Base-by-base conservation (phyloP, 176 grass and related monocot genomes). In the Lolium rigidum region DNA sequence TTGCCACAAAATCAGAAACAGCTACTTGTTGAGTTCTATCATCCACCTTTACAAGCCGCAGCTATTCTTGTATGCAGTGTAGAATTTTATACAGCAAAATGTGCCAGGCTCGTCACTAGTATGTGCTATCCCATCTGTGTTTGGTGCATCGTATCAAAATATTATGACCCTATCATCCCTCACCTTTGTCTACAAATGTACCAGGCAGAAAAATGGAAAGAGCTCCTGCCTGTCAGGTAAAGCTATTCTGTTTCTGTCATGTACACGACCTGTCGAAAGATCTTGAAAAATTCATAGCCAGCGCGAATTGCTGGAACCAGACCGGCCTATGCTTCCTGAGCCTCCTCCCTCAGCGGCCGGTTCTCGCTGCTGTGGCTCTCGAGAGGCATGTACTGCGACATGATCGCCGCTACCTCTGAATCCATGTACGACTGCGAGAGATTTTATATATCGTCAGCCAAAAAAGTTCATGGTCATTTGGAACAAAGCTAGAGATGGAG, bases 311-410 rank as follows among this genome's bases (percentile, higher is more conserved):
- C 21, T 59, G 16, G 37, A 15, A 17, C 26, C 50, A 48, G 12
- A 17, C 22, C 17, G 20, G 39, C 3, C 56, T 90, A 95, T 0
- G 90, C 80, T 21, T 86, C 74, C 55, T 37, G 57, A 44, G 90
- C 76, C 35, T 93, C 94, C 90, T 85, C 76, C 80, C 88, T 77
- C 20, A 99, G 35, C 72, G 90, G 85, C 46, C 86, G 77, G 52
- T 68, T 89, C 78, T 94, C 94, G 21, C 79, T 77, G 15, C 94
- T 81, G 14, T 92, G 85, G 67, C 74, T 85, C 43, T 99, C 94
- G 1, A 96, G 85, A 16, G 97, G 94, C 97, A 96, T 96, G 90
- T 94, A 99, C 59, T 96, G 92, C 17, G 92, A 95, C 94, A 96
- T 99, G 77, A 99, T 98, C 13, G 90, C 84, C 90, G 92, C 88